Evolutionary conservation across 2,329 filamentous ascomycete genomes (phyloP), one percentile per base, ranked within the genome.

Genomic region (Hymenoscyphus repandus): DNA sequence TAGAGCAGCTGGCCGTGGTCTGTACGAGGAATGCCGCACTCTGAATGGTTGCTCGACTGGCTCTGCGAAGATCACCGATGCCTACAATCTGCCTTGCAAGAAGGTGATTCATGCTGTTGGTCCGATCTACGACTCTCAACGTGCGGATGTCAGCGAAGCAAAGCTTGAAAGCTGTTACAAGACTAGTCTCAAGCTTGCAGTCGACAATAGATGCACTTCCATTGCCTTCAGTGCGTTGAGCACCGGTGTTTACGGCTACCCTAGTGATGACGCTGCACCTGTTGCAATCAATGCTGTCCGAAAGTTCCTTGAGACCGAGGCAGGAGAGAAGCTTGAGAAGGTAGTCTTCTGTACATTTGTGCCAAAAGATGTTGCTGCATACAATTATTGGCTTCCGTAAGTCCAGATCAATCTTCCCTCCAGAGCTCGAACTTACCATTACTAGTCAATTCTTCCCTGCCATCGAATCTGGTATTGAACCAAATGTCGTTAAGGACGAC

Each of bases 21-120:
- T 97, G 0, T 57, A 83, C 17, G 64, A 73, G 7, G 92, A 93
- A 71, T 96, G 92, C 69, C 69, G 72, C n/a, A 76, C 67, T 0
- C 75, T 96, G 2, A 66, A 75, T 43, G 88, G 90, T 45, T 96
- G 91, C 67, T 68, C 73, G 12, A 92, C 88, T 0, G 92, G 93
- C 45, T 74, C 79, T 22, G 88, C 90, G 22, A 92, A 92, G 67
- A 90, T 96, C 63, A 96, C 93, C 0, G 68, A 72, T 33, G 92
- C 83, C 7, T 90, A 93, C 68, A 63, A 80, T 0, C 73, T 97
- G 20, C 90, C 90, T 0, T 86, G 83, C 62, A 77, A 79, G 51
- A 83, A 87, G 57, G 79, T 97, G 59, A 95, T 97, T 49, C 93
- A 97, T 68, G 82, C 93, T 15, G 92, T 96, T 3, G 93, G 93